Conservation (phyloP, 2,329 filamentous ascomycete genomes). For the Penicillium sp. region DNA sequence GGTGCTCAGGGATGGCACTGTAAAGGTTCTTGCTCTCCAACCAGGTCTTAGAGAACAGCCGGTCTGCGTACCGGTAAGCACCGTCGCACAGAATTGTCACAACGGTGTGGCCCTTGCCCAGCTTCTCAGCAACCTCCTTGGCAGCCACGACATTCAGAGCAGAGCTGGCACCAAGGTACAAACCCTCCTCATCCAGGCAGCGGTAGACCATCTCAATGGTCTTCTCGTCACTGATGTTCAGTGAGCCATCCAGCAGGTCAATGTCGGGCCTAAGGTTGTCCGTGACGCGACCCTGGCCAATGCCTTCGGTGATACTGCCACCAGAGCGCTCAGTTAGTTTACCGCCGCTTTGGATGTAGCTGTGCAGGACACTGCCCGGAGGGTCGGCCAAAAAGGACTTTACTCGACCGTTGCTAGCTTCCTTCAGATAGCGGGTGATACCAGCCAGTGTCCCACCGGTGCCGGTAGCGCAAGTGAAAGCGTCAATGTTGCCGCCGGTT, state of each 20-base stretch:
- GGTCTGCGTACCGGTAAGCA: slow-evolving; percentile 93
- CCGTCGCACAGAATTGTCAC: slow-evolving; percentile 94
- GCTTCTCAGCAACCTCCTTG: slow-evolving; percentile 83
- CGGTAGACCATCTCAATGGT: slow-evolving; percentile 97
- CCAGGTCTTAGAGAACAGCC: slow-evolving; percentile 90
- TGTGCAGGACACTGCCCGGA: slow-evolving; percentile 86
- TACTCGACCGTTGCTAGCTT: slow-evolving; percentile 68
- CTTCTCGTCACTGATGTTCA: slow-evolving; percentile 86
- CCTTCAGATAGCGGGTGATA: slow-evolving; percentile 82
- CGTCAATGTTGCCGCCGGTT: slow-evolving; percentile 77
- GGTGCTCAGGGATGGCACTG: slow-evolving; percentile 71
- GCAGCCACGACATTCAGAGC: slow-evolving; percentile 93
- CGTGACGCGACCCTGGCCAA: slow-evolving; percentile 94
- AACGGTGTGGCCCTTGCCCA: slow-evolving; percentile 83
- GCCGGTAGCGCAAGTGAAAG: slow-evolving; percentile 91
- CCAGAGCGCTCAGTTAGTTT: slow-evolving; percentile 75
- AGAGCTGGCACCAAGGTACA: slow-evolving; percentile 92
- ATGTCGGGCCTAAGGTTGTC: slow-evolving; percentile 87
- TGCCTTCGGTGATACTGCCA: slow-evolving; percentile 92
- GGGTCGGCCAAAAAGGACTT: slow-evolving; percentile 90
- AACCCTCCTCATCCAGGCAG: slow-evolving; percentile 88
- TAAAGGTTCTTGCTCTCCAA: slow-evolving; percentile 78
- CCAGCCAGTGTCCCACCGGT: slow-evolving; percentile 90
- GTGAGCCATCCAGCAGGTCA: slow-evolving; percentile 72
- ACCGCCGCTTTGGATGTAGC: slow-evolving; percentile 80